Base-by-base conservation (phyloP, 345 rosid genomes). In the Laguncularia racemosa region DNA sequence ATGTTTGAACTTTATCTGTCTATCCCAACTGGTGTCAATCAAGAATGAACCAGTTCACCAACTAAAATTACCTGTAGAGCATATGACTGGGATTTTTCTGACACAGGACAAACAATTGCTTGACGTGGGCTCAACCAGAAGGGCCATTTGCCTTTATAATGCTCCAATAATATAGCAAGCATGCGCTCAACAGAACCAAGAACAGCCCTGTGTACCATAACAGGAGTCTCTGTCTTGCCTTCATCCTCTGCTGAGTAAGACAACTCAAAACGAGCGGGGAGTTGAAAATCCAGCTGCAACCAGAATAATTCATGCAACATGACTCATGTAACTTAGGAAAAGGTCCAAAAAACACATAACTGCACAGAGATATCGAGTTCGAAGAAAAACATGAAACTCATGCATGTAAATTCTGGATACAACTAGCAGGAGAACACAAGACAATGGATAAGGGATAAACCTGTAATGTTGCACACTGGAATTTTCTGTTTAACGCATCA, bases 81-180 rank as follows among this genome's bases (percentile, higher is more conserved):
- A 62, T 90, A 93, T 0, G 67, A 48, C 59, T 79, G 72, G n/a
- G 95, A 84, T 74, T 90, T 93, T 78, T 78, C 83, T 55, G 99
- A 93, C 11, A 90, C 92, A 15, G 95, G 87, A 73, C 99, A 93
- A 62, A 93, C 95, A 78, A 93, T 90, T 57, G 96, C 96, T 69
- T 93, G 99, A 53, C 97, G 92, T 0, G 99, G 99, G 74, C 97
- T 93, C 20, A 93, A 87, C 99, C 99, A 93, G 70, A 93, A 87
- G 20, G 97, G 99, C 99, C 97, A 93, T 66, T 93, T 93, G 57
- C 97, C 96, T 78, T 93, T 84, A 82, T 85, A 90, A 68, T 89
- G 99, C 72, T 93, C 96, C 78, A 93, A 67, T 44, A 93, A 63
- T 65, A 93, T 85, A 45, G 97, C 96, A 77, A 93, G 71, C 91